Percentiles rank a stretch among this genome's conserved stretches.
Evolutionary conservation across 306 rosid species (phyloP).

Genomic region (Macrotyloma uniflorum): DNA sequence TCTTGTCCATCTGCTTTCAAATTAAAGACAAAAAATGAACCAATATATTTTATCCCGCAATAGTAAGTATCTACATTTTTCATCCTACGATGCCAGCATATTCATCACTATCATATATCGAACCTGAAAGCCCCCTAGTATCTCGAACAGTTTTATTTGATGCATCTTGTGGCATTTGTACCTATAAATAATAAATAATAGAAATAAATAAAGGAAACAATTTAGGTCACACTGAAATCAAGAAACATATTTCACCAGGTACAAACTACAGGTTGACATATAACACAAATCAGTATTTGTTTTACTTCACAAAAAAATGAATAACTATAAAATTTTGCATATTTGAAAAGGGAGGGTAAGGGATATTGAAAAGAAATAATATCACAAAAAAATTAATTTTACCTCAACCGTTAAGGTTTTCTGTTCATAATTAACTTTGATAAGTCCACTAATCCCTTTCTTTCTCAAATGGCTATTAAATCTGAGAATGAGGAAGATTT

Average conservation of each 20-base stretch:
- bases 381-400: constrained; percentile 36
- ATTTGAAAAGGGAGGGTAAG: not conserved
- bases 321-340: not conserved
- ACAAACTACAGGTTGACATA: constrained; percentile 1
- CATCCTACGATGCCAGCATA: constrained; percentile 22
- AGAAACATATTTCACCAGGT: constrained; percentile 1
- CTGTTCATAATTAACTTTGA: constrained; percentile 67
- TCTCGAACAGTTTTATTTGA: constrained; percentile 78
- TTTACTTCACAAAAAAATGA: not conserved
- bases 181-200: constrained; percentile 50
- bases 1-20: not conserved
- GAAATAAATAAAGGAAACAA: not conserved
- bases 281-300: not conserved
- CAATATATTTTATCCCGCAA: not conserved
- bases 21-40: constrained; percentile 25
- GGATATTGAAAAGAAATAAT: not conserved
- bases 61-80: not conserved
- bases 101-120: constrained; percentile 27
- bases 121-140: constrained; percentile 94
- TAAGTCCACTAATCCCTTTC: constrained; percentile 87
- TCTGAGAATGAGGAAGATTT: constrained; percentile 47
- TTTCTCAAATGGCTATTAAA: constrained; percentile 78
- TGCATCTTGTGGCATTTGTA: constrained; percentile 97
- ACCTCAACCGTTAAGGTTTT: constrained; percentile 85
- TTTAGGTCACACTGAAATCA: constrained; percentile 29